These are phyloP conservation scores for Larix kaempferi DNA, from an alignment of 75 land plant genomes.

Conservation along the genomic window DNA sequence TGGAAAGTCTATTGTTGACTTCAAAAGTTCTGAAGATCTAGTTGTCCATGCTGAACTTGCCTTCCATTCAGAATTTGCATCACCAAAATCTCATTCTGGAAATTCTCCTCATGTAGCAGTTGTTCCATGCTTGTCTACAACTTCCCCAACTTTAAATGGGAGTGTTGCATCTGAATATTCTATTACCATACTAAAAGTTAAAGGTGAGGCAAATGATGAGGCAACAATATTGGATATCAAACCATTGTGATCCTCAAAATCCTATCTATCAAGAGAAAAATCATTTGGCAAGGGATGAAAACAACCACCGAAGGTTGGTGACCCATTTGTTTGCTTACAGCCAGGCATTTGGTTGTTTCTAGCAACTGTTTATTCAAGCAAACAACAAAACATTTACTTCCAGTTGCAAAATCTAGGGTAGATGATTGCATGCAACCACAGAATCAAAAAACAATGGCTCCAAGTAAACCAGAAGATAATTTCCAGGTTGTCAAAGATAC, in stretches of 20 bases:
- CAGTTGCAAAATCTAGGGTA: neutral
- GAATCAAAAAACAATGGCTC: neutral
- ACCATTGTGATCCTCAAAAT: neutral
- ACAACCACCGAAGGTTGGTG: neutral
- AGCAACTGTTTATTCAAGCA: neutral
- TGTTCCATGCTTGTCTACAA: neutral
- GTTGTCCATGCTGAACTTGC: neutral
- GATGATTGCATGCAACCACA: slow-evolving; percentile 2
- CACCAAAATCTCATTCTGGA: slow-evolving; percentile 1
- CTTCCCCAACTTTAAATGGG: neutral
- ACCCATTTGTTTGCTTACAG: neutral
- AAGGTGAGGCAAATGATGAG: slow-evolving; percentile 5
- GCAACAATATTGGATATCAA: neutral
- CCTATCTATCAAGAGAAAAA: neutral
- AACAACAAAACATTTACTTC: neutral
- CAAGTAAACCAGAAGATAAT: neutral
- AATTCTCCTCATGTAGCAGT: slow-evolving; percentile 1
- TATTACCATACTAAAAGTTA: neutral
- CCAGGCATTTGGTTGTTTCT: neutral
- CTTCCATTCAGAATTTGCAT: neutral
- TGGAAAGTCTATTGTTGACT: neutral
- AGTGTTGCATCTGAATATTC: neutral
- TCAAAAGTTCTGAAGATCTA: neutral
- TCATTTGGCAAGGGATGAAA: neutral
- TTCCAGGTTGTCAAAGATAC: neutral